phyloP scores from a whole-genome alignment of 257 asterid species.

The Handroanthus guayacan region DNA sequence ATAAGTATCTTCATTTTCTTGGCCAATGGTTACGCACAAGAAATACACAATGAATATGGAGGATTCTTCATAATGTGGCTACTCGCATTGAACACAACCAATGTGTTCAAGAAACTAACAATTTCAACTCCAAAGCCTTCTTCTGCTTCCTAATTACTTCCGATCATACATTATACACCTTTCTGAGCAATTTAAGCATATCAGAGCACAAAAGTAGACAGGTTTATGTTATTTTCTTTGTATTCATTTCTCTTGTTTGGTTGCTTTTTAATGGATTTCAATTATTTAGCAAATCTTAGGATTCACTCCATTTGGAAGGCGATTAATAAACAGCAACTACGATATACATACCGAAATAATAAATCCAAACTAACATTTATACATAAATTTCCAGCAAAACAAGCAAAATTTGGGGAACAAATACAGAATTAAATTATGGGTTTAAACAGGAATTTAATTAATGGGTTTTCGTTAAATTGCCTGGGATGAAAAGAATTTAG shows the following conservation, averaged over 20 bases:
- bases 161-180: background rate
- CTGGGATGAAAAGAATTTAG: conserved; percentile 78
- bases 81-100: background rate
- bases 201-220: background rate
- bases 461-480: conserved; percentile 37
- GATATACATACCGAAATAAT: background rate
- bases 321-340: background rate
- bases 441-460: background rate
- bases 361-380: background rate
- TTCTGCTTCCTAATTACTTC: background rate
- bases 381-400: conserved; percentile 11
- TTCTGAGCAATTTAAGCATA: background rate
- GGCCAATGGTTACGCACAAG: background rate
- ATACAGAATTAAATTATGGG: background rate
- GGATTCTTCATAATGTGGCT: background rate
- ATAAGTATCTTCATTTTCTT: background rate
- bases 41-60: background rate
- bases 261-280: background rate
- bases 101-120: background rate
- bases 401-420: conserved; percentile 8
- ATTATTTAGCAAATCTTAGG: background rate
- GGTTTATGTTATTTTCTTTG: background rate
- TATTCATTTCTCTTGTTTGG: background rate
- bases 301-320: background rate
- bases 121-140: background rate